Base-by-base conservation (phyloP, 441 rosid species). In the Geranium incanum region DNA sequence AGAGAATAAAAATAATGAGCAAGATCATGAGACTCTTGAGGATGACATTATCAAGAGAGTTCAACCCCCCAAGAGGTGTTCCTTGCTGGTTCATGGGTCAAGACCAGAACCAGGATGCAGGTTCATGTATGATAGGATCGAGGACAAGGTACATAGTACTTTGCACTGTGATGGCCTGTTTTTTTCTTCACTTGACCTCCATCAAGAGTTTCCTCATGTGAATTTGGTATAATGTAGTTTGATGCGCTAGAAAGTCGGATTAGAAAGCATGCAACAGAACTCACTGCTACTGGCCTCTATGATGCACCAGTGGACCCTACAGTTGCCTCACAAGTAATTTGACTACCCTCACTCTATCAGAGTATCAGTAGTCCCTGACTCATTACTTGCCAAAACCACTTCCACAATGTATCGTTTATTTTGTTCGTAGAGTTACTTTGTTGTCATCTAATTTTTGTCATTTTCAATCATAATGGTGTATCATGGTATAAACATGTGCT, bases 301-400 rank as follows among this genome's bases (percentile, higher is more conserved):
- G 92, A 87, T 71, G 96, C 93, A 80, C 97, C 81, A 70, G 69
- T 73, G 65, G 99, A 93, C 81, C 99, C 97, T 45, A 83, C 97
- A 68, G 79, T 87, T 77, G 98, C 99, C 81, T 92, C 98, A 36
- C 97, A 87, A 92, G 99, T 91, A 81, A 66, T 39, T 72, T 74
- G 74, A 33, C 19, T 28, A 19, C 59, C 45, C 72, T 67, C 71
- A 52, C 68, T 59, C 71, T 62, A 62, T 37, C 67, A 23, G 39
- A 23, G 12, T 62, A 62, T 37, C 66, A 23, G 39, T 63, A 23
- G 1, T 63, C 16, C 15, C 39, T 23, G 36, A 12, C 39, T 3
- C 38, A 8, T 28, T 23, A 63, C 37, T 63, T 63, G 36, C 36
- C 36, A 63, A 23, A 23, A 23, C 67, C 67, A 63, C 38, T n/a